Evolutionary conservation across 2,329 filamentous ascomycete genomes (phyloP), one percentile per base, ranked within the genome.

Genomic region (Fusarium lateritium): DNA sequence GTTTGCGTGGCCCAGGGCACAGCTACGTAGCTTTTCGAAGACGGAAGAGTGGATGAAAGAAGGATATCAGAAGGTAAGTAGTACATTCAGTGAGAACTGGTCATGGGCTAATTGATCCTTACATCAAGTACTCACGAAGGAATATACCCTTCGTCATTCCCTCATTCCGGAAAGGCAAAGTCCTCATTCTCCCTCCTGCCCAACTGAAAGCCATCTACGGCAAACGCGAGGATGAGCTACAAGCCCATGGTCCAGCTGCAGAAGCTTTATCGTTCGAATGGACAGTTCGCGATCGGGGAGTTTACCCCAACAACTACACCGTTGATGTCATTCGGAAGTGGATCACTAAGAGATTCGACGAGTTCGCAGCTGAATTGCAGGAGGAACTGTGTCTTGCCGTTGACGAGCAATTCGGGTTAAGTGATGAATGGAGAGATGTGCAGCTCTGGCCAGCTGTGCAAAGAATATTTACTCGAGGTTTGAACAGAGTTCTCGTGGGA

Each of bases 1-100:
- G 50, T 34, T 53, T 15, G 13, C 39, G 9, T 53, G 28, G 50
- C 17, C 9, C 4, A 53, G 50, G 22, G 50, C 50, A 19, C 13
- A 53, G 6, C 8, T 53, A 1, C 50, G 28, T 5, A 53, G 50
- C 21, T 53, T 53, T 26, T 53, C 50, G n/a, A 53, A 53, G 10
- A 53, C 50, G 19, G 50, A 45, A 46, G 50, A 53, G 6, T 53
- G 50, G 50, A 34, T 45, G 50, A 46, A 24, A 10, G 39, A 45
- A 15, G 50, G 50, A 26, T 53, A 53, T 3, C 26, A 46, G 11
- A 53, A 45, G 5, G 50, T 21, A 13, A 34, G 19, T 17, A 34
- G n/a, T 21, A 2, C 2, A 14, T 9, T 28, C 21, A 2, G 6
- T 15, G 5, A 14, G 19, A 11, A 34, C 6, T 6, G 11, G 40